A percentile compares a stretch with the other conserved stretches of the same genome.
Conservation (phyloP, 208 protist species). For the Trypanosoma mega region DNA sequence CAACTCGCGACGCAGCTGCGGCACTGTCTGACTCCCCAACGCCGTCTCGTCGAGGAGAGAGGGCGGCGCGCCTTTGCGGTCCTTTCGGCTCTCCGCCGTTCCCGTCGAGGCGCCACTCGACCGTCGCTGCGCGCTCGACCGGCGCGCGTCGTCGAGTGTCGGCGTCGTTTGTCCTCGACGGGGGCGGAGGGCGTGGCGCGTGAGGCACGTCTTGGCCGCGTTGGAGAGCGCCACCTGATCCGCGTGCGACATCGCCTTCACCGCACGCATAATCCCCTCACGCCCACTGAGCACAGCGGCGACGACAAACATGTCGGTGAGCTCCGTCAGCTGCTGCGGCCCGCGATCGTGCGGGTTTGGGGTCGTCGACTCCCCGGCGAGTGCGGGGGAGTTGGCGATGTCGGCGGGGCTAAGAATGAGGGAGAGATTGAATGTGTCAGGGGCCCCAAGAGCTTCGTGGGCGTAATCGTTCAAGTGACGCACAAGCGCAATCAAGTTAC, state of each 20-base stretch:
- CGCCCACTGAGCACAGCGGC: constrained; percentile 62
- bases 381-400: constrained; percentile 1
- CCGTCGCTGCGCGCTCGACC: neutral
- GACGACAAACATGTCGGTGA: constrained; percentile 46
- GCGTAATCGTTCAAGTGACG: constrained; percentile 44
- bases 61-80: neutral
- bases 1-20: constrained; percentile 56
- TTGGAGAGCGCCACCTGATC: constrained; percentile 62
- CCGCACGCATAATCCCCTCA: constrained; percentile 24
- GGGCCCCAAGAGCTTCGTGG: constrained; percentile 28
- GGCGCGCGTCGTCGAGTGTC: constrained; percentile 6
- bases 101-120: neutral
- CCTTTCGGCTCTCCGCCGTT: too few species aligned
- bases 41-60: constrained; percentile 26
- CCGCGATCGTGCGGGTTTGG: constrained; percentile 1
- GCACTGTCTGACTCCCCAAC: constrained; percentile 37
- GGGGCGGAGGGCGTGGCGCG: constrained; percentile 38
- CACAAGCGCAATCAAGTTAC: constrained; percentile 43
- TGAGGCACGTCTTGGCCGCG: constrained; percentile 45
- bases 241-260: constrained; percentile 45
- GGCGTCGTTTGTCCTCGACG: constrained; percentile 8
- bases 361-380: neutral
- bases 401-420: constrained; percentile 24
- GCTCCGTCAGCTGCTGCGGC: constrained; percentile 13
- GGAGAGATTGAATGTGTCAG: constrained; percentile 29